These are phyloP conservation scores for Vicia faba DNA, from an alignment of 306 rosid genomes.

Conservation along the genomic window DNA sequence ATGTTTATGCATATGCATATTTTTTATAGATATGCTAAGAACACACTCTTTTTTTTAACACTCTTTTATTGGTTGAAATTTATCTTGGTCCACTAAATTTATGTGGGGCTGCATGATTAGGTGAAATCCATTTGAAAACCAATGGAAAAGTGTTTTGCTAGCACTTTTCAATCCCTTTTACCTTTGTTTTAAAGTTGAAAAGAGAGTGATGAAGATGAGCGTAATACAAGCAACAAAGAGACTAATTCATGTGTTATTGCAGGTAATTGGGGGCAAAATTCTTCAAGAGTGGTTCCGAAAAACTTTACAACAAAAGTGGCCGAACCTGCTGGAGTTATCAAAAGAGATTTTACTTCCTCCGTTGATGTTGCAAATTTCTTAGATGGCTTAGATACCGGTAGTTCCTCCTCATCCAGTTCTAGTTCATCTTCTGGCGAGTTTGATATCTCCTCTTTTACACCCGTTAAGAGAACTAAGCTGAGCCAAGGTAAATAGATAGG, in stretches of 20 bases:
- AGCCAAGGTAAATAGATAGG: slow-evolving; percentile 30
- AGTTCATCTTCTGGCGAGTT: slow-evolving; percentile 32
- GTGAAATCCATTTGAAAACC: not conserved
- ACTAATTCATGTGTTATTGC: slow-evolving; percentile 7
- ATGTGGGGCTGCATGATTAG: not conserved
- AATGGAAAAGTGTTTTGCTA: not conserved
- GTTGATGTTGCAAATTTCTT: not conserved
- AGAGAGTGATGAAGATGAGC: slow-evolving; percentile 20
- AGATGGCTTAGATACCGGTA: slow-evolving; percentile 12
- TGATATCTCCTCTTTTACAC: slow-evolving; percentile 3
- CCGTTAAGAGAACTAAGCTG: not conserved
- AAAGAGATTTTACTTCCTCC: slow-evolving; percentile 11
- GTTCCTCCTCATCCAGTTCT: slow-evolving; percentile 20
- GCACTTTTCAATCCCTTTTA: not conserved
- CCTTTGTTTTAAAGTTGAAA: not conserved
- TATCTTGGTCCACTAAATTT: not conserved
- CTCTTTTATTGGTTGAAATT: not conserved
- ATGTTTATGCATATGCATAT: too few species aligned
- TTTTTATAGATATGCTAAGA: too few species aligned
- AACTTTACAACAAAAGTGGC: not conserved
- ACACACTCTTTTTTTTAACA: not conserved
- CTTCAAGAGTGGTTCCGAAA: slow-evolving; percentile 15
- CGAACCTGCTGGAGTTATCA: slow-evolving; percentile 1
- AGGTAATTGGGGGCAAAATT: slow-evolving; percentile 3
- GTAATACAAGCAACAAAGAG: slow-evolving; percentile 1